Evolutionary conservation across 495 filamentous ascomycete species (phyloP), one percentile per base, ranked within the genome.

Genomic region (Trichoderma reesei): DNA sequence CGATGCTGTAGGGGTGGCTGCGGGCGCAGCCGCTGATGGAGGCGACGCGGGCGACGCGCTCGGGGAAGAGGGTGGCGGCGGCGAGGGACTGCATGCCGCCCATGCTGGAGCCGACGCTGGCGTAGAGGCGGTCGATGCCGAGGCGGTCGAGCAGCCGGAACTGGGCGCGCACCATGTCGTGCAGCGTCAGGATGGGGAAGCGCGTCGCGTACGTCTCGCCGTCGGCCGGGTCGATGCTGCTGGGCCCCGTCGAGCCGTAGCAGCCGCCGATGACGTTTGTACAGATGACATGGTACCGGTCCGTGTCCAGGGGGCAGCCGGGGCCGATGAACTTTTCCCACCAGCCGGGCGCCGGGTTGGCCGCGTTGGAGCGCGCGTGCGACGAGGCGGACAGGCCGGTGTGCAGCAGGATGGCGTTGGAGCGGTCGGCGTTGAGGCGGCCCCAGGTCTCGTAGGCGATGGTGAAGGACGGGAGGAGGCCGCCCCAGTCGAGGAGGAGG

Each of bases 241-340:
- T 87, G 1, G 94, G 94, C 0, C 94, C 95, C 0, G 94, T 99
- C 26, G 90, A 95, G 42, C 95, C 95, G 74, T 93, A 99, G 77
- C 94, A 99, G 26, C 95, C 90, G 31, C 95, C 94, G 41, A 99
- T 81, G 16, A 97, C 91, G 73, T 99, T 99, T 9, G 95, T 98
- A 75, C 94, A 99, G 66, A 99, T 91, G 60, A 99, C 76, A 71
- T 88, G 89, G 76, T 95, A 96, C 70, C 90, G 93, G 69, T 93
- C 74, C 2, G 95, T 99, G 73, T 99, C 90, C 7, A 99, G 74
- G 26, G 91, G 86, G 38, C 82, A 80, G 0, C 90, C 92, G 0
- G 95, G 90, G 0, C 94, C 94, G 67, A 99, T 97, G 74, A 99
- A 99, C 73, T 90, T 96, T 78, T 99, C 95, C 94, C 94, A 99